Evolutionary conservation across 2,329 filamentous ascomycete genomes (phyloP).

Genomic region (Pestalotiopsis sp.): DNA sequence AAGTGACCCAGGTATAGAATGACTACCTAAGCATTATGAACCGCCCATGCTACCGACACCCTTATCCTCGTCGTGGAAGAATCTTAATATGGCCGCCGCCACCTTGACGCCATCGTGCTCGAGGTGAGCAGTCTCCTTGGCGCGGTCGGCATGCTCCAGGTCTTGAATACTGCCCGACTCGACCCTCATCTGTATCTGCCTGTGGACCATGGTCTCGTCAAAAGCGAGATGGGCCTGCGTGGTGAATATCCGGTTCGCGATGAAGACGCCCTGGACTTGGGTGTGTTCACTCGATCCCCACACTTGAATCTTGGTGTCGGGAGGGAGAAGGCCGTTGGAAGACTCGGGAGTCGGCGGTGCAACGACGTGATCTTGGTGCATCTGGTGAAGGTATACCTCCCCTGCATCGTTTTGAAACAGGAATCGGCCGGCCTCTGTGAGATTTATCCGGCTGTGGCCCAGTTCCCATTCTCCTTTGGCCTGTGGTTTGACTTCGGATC

Average conservation of each 20-base stretch:
- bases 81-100: conserved; percentile 65
- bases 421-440: conserved; percentile 67
- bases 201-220: conserved; percentile 65
- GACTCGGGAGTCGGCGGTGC: conserved; percentile 57
- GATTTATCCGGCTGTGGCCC: conserved; percentile 64
- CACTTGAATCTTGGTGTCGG: conserved; percentile 46
- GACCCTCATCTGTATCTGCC: conserved; percentile 63
- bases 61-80: conserved; percentile 53
- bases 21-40: neutral
- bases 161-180: conserved; percentile 63
- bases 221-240: conserved; percentile 83
- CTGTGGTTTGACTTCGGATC: conserved; percentile 65
- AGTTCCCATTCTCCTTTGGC: conserved; percentile 72
- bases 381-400: conserved; percentile 68
- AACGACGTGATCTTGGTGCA: conserved; percentile 76
- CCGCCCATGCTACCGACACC: conserved; percentile 26
- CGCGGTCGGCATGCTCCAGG: conserved; percentile 62
- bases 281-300: conserved; percentile 69
- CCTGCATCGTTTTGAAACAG: conserved; percentile 62
- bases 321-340: conserved; percentile 36
- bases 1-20: neutral
- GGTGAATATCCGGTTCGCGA: conserved; percentile 64
- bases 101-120: conserved; percentile 73
- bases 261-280: conserved; percentile 74
- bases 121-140: conserved; percentile 60